phyloP scores from a whole-genome alignment of 305 asterid genomes.

The Fraxinus baroniana region DNA sequence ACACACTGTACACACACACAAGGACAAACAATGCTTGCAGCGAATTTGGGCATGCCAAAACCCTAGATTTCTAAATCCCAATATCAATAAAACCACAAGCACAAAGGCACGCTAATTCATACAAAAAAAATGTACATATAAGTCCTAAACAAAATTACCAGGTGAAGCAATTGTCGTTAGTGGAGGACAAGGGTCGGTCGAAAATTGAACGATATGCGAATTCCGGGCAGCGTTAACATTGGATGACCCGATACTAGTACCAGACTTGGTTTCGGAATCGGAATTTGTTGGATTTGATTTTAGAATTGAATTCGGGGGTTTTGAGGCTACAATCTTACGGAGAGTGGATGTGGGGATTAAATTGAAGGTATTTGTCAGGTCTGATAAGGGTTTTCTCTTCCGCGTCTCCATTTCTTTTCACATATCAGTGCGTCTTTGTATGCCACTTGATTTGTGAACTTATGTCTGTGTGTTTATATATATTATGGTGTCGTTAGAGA shows the following conservation, averaged over 20 bases:
- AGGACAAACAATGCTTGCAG: background rate
- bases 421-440: background rate
- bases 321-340: constrained; percentile 51
- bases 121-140: background rate
- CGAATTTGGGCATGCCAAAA: constrained; percentile 5
- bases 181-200: constrained; percentile 23
- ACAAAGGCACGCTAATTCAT: background rate
- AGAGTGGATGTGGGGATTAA: constrained; percentile 55
- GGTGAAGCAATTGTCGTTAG: constrained; percentile 25
- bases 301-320: constrained; percentile 34
- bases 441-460: background rate
- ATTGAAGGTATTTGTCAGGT: constrained; percentile 43
- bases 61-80: background rate
- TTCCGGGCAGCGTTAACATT: constrained; percentile 30
- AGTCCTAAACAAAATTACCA: constrained; percentile 22
- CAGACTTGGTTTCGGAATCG: constrained; percentile 37
- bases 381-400: constrained; percentile 50
- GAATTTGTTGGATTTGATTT: constrained; percentile 34
- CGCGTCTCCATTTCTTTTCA: constrained; percentile 27
- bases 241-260: constrained; percentile 64
- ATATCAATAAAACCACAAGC: background rate
- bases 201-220: constrained; percentile 31
- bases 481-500: background rate
- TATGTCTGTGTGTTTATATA: background rate
- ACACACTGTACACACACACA: background rate